A percentile compares a stretch with the other conserved stretches of the same genome.
These are phyloP conservation scores for Marchantia polymorpha DNA, from an alignment of 225 moss, liverwort and hornwort genomes.

Conservation along the genomic window DNA sequence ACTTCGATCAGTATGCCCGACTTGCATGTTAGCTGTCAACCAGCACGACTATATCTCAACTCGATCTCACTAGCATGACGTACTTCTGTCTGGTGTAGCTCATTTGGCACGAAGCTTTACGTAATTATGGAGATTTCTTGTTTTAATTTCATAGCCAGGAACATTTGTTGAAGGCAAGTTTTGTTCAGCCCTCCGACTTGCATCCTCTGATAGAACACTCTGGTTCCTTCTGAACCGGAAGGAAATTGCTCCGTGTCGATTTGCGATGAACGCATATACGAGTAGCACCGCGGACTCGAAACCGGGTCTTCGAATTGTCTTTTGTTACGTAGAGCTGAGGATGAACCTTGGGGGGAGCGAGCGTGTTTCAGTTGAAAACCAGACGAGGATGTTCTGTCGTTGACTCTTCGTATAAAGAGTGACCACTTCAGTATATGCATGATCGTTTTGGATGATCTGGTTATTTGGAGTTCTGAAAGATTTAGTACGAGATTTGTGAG, in stretches of 20 bases:
- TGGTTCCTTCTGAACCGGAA: not conserved
- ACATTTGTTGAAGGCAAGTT: not conserved
- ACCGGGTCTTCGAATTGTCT: not conserved
- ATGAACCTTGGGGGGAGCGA: not conserved
- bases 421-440: not conserved
- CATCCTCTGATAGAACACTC: no score
- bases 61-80: not conserved
- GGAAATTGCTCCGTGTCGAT: not conserved
- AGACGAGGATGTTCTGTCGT: not conserved
- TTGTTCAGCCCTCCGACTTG: no score
- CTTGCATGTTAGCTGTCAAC: not conserved
- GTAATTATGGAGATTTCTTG: not conserved
- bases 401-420: not conserved
- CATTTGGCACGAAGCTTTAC: not conserved
- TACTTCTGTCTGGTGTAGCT: not conserved
- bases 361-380: not conserved
- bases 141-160: not conserved
- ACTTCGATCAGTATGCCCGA: not conserved
- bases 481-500: no score
- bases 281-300: not conserved
- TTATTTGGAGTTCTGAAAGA: no score
- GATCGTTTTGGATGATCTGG: no score
- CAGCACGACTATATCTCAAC: not conserved
- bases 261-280: not conserved
- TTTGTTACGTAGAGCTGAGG: not conserved